Percentiles rank a stretch among this genome's conserved stretches.
phyloP scores from a whole-genome alignment of 2,329 filamentous ascomycete genomes.

The Botryosphaeria dothidea region DNA sequence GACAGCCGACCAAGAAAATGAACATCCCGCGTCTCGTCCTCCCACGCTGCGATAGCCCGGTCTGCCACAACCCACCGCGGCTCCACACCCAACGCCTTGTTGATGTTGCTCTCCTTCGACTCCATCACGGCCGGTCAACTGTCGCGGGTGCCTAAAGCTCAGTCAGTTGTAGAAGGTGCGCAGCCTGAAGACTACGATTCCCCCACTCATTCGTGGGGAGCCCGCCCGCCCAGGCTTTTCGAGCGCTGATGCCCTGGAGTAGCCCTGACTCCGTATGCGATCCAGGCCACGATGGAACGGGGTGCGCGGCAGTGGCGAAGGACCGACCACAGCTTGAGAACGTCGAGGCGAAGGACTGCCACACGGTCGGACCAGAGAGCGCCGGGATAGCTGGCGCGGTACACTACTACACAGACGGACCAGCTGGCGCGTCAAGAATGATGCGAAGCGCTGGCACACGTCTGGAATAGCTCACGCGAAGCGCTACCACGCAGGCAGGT shows the following conservation, averaged over 20 bases:
- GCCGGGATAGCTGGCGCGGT: not conserved
- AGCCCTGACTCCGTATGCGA: not conserved
- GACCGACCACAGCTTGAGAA: not conserved
- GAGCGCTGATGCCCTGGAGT: conserved; percentile 2
- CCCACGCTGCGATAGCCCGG: not conserved
- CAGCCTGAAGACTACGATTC: not conserved
- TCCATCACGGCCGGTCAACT: not conserved
- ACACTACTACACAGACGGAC: not conserved
- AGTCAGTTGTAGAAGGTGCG: not conserved
- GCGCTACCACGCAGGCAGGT: not conserved
- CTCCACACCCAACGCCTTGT: not conserved
- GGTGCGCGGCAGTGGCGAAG: not conserved
- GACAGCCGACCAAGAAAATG: conserved; percentile 8
- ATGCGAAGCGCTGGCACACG: not conserved
- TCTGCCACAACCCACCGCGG: not conserved
- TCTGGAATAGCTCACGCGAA: not conserved
- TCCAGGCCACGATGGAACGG: not conserved
- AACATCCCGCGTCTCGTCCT: not conserved
- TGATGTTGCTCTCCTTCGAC: not conserved
- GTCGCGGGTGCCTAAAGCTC: not conserved
- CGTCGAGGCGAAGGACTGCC: not conserved
- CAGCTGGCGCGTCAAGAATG: not conserved
- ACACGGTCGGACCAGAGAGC: not conserved
- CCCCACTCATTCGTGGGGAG: conserved; percentile 2
- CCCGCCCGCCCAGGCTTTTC: conserved; percentile 14